phyloP scores from a whole-genome alignment of 2,329 filamentous ascomycete species.

The Teratosphaeria zuluensis region DNA sequence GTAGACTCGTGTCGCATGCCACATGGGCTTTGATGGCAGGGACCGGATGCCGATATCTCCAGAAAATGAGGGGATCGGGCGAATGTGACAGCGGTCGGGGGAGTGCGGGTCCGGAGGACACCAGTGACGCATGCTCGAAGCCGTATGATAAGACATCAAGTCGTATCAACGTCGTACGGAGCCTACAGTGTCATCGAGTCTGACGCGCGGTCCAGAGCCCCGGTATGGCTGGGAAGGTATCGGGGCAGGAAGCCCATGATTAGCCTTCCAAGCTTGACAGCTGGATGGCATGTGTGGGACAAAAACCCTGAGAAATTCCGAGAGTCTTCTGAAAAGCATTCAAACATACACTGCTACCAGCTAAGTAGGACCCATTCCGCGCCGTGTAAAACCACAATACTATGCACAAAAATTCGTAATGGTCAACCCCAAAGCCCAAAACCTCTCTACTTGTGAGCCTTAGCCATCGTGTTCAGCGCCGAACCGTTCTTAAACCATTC shows the following conservation, averaged over 20 bases:
- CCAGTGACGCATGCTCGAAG: neutral
- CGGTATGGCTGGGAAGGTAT: too few relatives aligned
- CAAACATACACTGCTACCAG: neutral
- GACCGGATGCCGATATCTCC: neutral
- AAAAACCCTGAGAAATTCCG: neutral
- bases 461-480: constrained; percentile 97
- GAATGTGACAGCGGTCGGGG: neutral
- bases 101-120: neutral
- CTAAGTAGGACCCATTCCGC: neutral
- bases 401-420: neutral
- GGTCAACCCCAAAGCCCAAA: neutral
- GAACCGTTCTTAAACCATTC: constrained; percentile 99
- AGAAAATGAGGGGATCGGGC: neutral
- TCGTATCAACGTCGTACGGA: neutral
- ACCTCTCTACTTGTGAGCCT: constrained; percentile 32
- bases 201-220: too few relatives aligned
- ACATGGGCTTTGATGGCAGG: neutral
- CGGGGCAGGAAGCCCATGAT: too few relatives aligned
- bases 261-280: too few relatives aligned
- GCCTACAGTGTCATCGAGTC: too few relatives aligned
- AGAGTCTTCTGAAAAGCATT: neutral
- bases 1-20: too few relatives aligned
- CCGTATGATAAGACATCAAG: neutral
- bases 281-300: neutral
- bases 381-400: neutral